A percentile compares a stretch with the other conserved stretches of the same genome.
Evolutionary conservation across 768 basidiomycete genomes (phyloP).

Genomic region (Tylopilus sp.): DNA sequence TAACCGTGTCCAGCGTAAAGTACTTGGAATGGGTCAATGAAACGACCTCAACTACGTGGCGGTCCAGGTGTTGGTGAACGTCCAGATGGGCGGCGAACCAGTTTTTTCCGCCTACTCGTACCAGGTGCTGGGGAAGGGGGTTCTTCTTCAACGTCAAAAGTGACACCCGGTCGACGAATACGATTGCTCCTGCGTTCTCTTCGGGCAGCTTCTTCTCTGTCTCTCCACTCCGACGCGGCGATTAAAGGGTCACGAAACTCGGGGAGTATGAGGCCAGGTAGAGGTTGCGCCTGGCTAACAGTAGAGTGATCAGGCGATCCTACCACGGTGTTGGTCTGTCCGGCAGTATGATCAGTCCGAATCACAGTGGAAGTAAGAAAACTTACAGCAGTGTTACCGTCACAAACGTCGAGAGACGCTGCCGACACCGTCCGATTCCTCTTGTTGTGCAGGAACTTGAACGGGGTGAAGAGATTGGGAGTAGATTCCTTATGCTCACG

Average conservation of each 20-base stretch:
- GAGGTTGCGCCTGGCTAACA: slow-evolving; percentile 52
- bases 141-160: slow-evolving; percentile 60
- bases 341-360: slow-evolving; percentile 5
- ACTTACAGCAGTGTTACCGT: slow-evolving; percentile 71
- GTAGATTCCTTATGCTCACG: slow-evolving; percentile 39
- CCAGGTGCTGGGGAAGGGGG: slow-evolving; percentile 38
- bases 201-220: slow-evolving; percentile 54
- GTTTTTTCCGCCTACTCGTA: slow-evolving; percentile 21
- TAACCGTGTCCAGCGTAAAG: slow-evolving; percentile 21
- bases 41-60: slow-evolving; percentile 15
- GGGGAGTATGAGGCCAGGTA: slow-evolving; percentile 44
- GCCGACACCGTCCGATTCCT: slow-evolving; percentile 67
- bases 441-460: slow-evolving; percentile 55
- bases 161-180: slow-evolving; percentile 58
- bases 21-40: slow-evolving; percentile 16
- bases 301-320: slow-evolving; percentile 74
- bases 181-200: slow-evolving; percentile 36
- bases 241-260: slow-evolving; percentile 58
- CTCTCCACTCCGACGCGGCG: slow-evolving; percentile 71
- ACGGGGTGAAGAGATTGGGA: slow-evolving; percentile 55
- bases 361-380: neutral
- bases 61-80: slow-evolving; percentile 26
- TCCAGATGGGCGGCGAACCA: slow-evolving; percentile 30
- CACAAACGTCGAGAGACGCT: slow-evolving; percentile 72
- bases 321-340: slow-evolving; percentile 64